Conservation (phyloP, 108 stramenopile species). For the Ochromonas danica region DNA sequence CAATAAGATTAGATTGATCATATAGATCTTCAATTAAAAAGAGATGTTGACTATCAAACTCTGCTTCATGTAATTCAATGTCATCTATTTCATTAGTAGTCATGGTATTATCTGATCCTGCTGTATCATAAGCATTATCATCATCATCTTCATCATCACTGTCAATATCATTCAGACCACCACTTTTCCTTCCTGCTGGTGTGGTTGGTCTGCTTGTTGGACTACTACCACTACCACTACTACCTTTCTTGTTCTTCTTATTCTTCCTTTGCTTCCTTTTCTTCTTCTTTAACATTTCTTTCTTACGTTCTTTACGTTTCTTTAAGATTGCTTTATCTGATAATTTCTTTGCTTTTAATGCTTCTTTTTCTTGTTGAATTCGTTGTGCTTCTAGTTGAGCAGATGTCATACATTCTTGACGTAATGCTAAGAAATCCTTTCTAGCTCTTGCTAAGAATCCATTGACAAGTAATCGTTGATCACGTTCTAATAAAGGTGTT, state of each 20-base stretch:
- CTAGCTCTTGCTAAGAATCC: background rate
- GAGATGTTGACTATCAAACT: background rate
- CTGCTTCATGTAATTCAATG: background rate
- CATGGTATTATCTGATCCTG: background rate
- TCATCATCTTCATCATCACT: background rate
- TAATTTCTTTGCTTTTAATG: background rate
- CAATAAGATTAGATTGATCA: background rate
- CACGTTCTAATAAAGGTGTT: background rate
- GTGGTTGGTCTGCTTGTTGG: background rate
- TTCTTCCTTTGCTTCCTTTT: background rate
- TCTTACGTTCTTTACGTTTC: background rate
- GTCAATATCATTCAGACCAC: background rate
- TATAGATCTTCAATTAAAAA: background rate
- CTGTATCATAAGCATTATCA: background rate
- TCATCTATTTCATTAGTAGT: background rate
- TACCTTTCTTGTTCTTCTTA: constrained; percentile 30
- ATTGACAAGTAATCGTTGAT: background rate
- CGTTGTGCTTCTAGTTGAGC: no score
- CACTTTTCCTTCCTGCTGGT: background rate
- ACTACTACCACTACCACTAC: background rate
- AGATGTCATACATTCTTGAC: background rate
- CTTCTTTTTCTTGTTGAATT: no score
- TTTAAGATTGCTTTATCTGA: background rate
- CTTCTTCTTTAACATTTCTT: background rate
- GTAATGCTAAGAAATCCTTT: background rate